Evolutionary conservation across 306 rosid genomes (phyloP).

Genomic region (Cotoneaster glaucophyllus): DNA sequence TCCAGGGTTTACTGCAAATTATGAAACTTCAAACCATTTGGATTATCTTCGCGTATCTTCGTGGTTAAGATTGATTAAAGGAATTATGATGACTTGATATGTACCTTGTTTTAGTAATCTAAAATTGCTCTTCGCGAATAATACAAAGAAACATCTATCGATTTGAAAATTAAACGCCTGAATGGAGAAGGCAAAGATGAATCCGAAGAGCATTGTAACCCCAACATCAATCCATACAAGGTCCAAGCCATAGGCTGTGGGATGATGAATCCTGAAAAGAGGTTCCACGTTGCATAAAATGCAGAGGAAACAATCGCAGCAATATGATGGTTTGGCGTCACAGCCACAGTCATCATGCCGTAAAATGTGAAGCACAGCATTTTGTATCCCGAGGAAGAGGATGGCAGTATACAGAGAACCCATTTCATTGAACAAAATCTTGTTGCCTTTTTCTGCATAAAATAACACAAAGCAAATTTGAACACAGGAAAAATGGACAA

Average conservation of each 20-base stretch:
- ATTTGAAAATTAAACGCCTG: constrained; percentile 33
- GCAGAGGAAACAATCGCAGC: constrained; percentile 54
- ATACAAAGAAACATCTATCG: constrained; percentile 2
- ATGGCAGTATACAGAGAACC: constrained; percentile 66
- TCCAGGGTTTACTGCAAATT: background rate
- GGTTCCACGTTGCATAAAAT: constrained; percentile 69
- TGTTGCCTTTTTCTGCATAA: constrained; percentile 34
- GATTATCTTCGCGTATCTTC: background rate
- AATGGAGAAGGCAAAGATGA: constrained; percentile 33
- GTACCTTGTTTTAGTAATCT: background rate
- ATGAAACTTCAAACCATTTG: background rate
- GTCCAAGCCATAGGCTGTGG: constrained; percentile 55
- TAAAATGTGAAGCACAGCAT: constrained; percentile 67
- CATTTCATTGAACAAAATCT: constrained; percentile 51
- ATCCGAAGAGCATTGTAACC: constrained; percentile 24
- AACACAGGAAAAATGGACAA: background rate
- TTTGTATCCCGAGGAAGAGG: constrained; percentile 60
- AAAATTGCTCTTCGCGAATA: background rate
- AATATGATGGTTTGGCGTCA: constrained; percentile 67
- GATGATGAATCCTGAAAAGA: constrained; percentile 71
- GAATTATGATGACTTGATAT: background rate
- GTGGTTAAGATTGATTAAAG: background rate
- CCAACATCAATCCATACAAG: constrained; percentile 47
- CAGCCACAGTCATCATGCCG: constrained; percentile 82
- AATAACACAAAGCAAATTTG: background rate